Base-by-base conservation (phyloP, 2,329 filamentous ascomycete species). In the Seiridium unicorne region DNA sequence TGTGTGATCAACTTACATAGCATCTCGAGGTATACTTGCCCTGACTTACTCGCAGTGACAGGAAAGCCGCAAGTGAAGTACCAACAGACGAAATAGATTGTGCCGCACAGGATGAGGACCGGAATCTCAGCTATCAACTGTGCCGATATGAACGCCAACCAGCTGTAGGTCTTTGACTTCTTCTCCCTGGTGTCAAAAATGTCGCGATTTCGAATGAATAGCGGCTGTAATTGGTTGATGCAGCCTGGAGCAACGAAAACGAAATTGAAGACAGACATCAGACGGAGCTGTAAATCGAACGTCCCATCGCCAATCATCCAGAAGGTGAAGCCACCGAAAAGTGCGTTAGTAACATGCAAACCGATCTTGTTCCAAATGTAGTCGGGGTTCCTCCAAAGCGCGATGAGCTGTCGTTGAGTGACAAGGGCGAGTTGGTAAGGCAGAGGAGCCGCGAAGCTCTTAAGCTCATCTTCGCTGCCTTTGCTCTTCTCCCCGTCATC, bases 151-250 rank as follows among this genome's bases (percentile, higher is more conserved):
- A 96, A 96, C 4, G 91, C 86, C 71, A 90, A 87, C 92, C 92
- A 96, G 55, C 86, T 87, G 75, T 96, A 96, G 0, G 91, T 87
- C 77, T 93, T 94, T 55, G 89, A 91, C 0, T 91, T 92, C 4
- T 91, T 86, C 76, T 96, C 92, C 54, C 91, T 90, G 36, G 90
- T 90, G 76, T 96, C 92, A 74, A 95, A 96, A 0, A 96, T 80
- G n/a, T 89, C 86, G 55, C 92, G 87, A 69, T 95, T 91, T 34
- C 89, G 86, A 66, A 95, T 89, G 67, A 96, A 96, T 67, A 92
- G 89, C 1, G 92, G 92, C 90, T 83, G 80, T 54, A 83, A 73
- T 63, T 81, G 78, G 10, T 76, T 76, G 57, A 81, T 76, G 58
- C 77, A 76, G 9, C 79, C 79, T 0, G 79, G 79, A 0, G 80